Conservation (phyloP, 768 basidiomycete genomes). For the Cyclocybe cylindracea region DNA sequence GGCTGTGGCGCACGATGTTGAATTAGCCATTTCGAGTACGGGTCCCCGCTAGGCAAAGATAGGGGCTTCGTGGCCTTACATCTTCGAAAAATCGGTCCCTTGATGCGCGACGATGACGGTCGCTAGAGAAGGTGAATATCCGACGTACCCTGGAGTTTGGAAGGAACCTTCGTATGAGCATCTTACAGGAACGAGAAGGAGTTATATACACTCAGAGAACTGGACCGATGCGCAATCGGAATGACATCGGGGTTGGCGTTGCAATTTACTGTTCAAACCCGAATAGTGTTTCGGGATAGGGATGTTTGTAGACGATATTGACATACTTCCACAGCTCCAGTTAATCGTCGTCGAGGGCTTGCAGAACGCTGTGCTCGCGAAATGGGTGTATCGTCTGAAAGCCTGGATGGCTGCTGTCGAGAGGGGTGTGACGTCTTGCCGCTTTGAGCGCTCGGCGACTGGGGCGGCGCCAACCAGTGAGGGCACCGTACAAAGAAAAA, state of each 20-base stretch:
- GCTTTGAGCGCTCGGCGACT: neutral
- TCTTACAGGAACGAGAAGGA: slow-evolving; percentile 3
- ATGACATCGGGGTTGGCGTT: slow-evolving; percentile 41
- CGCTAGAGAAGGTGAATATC: slow-evolving; percentile 29
- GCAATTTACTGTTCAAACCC: slow-evolving; percentile 31
- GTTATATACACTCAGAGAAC: slow-evolving; percentile 35
- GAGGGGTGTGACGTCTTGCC: slow-evolving; percentile 23
- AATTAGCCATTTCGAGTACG: neutral
- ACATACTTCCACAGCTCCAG: slow-evolving; percentile 55
- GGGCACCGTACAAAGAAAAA: neutral
- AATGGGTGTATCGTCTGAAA: slow-evolving; percentile 49
- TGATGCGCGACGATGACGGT: slow-evolving; percentile 45
- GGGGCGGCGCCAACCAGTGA: neutral
- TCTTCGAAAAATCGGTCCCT: slow-evolving; percentile 37
- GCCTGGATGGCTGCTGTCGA: slow-evolving; percentile 37
- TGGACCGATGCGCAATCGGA: slow-evolving; percentile 39
- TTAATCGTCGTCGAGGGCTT: slow-evolving; percentile 37
- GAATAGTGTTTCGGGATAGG: neutral
- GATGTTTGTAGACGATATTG: neutral
- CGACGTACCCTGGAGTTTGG: slow-evolving; percentile 23
- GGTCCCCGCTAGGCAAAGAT: neutral
- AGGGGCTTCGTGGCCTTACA: slow-evolving; percentile 23
- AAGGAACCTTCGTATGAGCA: neutral
- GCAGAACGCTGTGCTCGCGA: slow-evolving; percentile 56
- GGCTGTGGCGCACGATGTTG: slow-evolving; percentile 18